A percentile compares a stretch with the other conserved stretches of the same genome.
phyloP scores from a whole-genome alignment of 2,329 filamentous ascomycete genomes.

The Knufia fluminis region DNA sequence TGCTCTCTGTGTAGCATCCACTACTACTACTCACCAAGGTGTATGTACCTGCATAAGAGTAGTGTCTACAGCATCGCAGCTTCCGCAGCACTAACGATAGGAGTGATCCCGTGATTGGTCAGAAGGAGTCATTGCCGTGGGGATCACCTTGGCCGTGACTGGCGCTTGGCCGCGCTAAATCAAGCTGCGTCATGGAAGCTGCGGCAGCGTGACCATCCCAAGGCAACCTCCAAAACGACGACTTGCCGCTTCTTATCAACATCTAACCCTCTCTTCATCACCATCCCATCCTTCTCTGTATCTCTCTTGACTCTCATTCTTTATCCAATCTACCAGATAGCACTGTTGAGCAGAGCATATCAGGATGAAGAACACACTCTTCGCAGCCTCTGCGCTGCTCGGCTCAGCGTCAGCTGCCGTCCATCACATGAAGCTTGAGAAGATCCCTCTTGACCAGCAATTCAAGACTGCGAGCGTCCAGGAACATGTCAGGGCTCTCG shows the following conservation, averaged over 20 bases:
- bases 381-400: conserved; percentile 71
- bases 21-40: too few relatives aligned
- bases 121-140: background rate
- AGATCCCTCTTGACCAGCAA: conserved; percentile 85
- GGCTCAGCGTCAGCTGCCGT: conserved; percentile 75
- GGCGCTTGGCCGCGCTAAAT: background rate
- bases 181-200: background rate
- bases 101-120: background rate
- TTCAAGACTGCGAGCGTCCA: conserved; percentile 77
- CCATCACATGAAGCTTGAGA: conserved; percentile 97
- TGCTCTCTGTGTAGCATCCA: too few relatives aligned
- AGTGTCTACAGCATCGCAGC: background rate
- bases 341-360: conserved; percentile 5
- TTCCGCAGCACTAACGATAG: background rate
- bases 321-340: background rate
- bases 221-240: conserved; percentile 1
- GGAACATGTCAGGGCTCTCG: conserved; percentile 68
- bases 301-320: background rate
- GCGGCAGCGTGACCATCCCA: background rate
- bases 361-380: conserved; percentile 74
- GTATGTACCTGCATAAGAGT: background rate
- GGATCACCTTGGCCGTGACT: background rate
- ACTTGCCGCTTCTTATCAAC: background rate
- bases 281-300: background rate
- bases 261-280: background rate